phyloP scores from a whole-genome alignment of 2,329 filamentous ascomycete genomes.

The Epichloe hybrida region DNA sequence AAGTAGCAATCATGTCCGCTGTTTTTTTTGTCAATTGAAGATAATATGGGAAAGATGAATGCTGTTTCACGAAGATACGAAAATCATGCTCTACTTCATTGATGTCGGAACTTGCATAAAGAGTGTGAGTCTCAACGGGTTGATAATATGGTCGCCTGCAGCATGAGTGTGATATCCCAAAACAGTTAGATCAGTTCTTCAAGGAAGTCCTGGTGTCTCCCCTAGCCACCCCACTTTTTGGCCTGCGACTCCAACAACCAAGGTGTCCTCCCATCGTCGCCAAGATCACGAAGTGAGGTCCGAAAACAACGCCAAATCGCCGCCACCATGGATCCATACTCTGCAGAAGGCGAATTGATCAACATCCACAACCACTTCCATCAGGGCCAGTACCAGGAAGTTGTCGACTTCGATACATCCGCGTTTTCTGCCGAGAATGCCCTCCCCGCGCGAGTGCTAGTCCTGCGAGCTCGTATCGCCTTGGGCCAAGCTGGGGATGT shows the following conservation, averaged over 20 bases:
- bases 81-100: no score
- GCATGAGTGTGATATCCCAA: background rate
- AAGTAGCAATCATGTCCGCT: no score
- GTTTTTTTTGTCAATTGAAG: no score
- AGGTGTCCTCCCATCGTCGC: conserved; percentile 5
- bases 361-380: conserved; percentile 60
- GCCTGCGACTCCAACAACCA: conserved; percentile 3
- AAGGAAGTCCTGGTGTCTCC: background rate
- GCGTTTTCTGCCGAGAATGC: conserved; percentile 67
- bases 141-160: background rate
- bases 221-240: conserved; percentile 1
- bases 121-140: background rate
- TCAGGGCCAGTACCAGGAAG: conserved; percentile 74
- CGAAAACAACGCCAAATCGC: conserved; percentile 7
- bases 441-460: conserved; percentile 61
- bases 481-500: conserved; percentile 66
- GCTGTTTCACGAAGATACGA: no score
- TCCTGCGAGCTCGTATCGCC: conserved; percentile 71
- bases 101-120: no score
- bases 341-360: conserved; percentile 56
- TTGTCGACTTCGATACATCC: conserved; percentile 73
- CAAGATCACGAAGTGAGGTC: background rate
- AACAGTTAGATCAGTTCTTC: background rate
- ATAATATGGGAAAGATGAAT: no score
- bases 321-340: conserved; percentile 53